Conservation (phyloP, 805 yeast species). For the Yamadazyma insecticola region DNA sequence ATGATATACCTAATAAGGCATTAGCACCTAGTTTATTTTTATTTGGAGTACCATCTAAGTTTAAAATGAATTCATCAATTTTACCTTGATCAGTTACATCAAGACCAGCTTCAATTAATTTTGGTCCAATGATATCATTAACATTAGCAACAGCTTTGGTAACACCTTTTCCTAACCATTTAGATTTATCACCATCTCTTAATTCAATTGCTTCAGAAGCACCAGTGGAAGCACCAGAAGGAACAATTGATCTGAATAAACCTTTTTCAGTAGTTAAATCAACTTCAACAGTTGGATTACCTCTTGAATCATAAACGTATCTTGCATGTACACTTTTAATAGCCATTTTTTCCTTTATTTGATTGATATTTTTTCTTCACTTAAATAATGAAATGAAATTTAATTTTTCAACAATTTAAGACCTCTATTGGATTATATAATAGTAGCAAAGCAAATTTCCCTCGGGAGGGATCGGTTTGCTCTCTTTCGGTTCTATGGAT, state of each 20-base stretch:
- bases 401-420: no score
- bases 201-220: slow-evolving; percentile 18
- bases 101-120: slow-evolving; percentile 11
- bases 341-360: slow-evolving; percentile 7
- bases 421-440: no score
- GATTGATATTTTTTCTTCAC: no score
- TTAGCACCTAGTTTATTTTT: slow-evolving; percentile 19
- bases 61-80: slow-evolving; percentile 13
- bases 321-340: slow-evolving; percentile 13
- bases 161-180: slow-evolving; percentile 21
- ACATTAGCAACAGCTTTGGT: slow-evolving; percentile 16
- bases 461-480: no score
- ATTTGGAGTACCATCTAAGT: slow-evolving; percentile 17
- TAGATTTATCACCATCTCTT: slow-evolving; percentile 17
- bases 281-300: slow-evolving; percentile 22
- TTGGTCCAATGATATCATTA: slow-evolving; percentile 16
- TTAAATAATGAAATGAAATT: no score
- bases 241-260: slow-evolving; percentile 17
- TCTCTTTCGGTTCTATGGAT: no score
- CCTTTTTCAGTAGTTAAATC: slow-evolving; percentile 15
- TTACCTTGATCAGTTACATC: slow-evolving; percentile 11
- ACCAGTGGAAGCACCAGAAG: slow-evolving; percentile 22
- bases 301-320: slow-evolving; percentile 19
- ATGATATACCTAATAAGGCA: slow-evolving; percentile 19
- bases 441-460: no score